These are phyloP conservation scores for Gautieria morchelliformis DNA, from an alignment of 768 basidiomycete genomes.

Conservation along the genomic window DNA sequence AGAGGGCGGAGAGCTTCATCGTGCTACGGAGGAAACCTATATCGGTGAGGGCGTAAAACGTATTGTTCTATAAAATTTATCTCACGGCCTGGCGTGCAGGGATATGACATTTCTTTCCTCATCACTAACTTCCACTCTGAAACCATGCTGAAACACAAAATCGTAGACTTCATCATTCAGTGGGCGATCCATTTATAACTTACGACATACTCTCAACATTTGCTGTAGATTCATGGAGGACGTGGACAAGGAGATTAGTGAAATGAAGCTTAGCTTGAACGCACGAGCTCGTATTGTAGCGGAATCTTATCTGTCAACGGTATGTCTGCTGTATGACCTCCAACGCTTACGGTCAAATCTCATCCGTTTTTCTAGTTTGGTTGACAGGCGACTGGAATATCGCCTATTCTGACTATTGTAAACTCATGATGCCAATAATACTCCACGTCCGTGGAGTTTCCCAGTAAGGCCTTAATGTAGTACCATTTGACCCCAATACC, in stretches of 20 bases:
- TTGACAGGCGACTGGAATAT: background rate
- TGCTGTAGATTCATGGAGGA: conserved; percentile 87
- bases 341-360: background rate
- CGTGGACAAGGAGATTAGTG: conserved; percentile 98
- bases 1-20: conserved; percentile 94
- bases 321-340: conserved; percentile 29
- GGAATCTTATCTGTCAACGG: conserved; percentile 90
- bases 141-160: conserved; percentile 99
- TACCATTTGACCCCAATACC: no score
- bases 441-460: background rate
- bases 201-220: conserved; percentile 1
- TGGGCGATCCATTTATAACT: conserved; percentile 26
- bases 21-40: conserved; percentile 94
- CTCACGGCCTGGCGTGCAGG: conserved; percentile 35
- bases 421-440: background rate
- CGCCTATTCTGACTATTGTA: background rate
- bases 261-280: conserved; percentile 97
- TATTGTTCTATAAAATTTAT: background rate
- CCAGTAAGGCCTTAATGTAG: no score
- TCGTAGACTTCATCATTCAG: conserved; percentile 99
- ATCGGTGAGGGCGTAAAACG: conserved; percentile 38
- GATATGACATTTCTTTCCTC: conserved; percentile 97
- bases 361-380: conserved; percentile 9
- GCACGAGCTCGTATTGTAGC: conserved; percentile 95
- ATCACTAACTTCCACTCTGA: conserved; percentile 96